Conservation (phyloP, 768 basidiomycete species). For the Termitomyces sp. region DNA sequence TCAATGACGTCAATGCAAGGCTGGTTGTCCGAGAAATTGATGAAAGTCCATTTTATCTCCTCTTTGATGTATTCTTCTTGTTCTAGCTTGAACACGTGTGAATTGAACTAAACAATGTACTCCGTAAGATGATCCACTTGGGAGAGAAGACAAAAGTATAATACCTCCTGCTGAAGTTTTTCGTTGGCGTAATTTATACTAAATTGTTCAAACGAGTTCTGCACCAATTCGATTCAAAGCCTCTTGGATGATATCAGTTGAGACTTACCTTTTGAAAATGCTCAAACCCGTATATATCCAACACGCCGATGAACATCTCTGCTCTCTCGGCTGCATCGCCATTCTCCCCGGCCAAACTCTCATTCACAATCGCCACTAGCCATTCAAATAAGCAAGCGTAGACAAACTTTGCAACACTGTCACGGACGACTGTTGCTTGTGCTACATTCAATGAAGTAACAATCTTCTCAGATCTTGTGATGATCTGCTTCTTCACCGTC, state of each 20-base stretch:
- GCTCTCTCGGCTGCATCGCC: slow-evolving; percentile 86
- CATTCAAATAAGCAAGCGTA: slow-evolving; percentile 99
- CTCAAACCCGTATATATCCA: slow-evolving; percentile 97
- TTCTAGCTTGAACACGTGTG: slow-evolving; percentile 98
- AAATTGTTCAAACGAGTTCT: slow-evolving; percentile 96
- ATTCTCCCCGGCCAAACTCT: slow-evolving; percentile 92
- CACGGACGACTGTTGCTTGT: slow-evolving; percentile 90
- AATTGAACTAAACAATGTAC: slow-evolving; percentile 71
- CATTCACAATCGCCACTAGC: slow-evolving; percentile 96
- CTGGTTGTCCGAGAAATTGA: slow-evolving; percentile 98
- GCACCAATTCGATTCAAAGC: slow-evolving; percentile 10
- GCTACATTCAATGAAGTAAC: slow-evolving; percentile 78
- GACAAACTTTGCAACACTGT: slow-evolving; percentile 97
- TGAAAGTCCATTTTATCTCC: slow-evolving; percentile 99
- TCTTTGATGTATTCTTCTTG: slow-evolving; percentile 99
- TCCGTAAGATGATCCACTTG: background rate
- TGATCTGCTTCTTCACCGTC: slow-evolving; percentile 97
- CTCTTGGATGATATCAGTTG: background rate
- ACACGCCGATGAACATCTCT: slow-evolving; percentile 98
- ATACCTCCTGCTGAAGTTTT: slow-evolving; percentile 93
- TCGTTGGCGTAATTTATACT: slow-evolving; percentile 99
- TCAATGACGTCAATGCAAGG: slow-evolving; percentile 99
- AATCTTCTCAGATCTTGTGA: slow-evolving; percentile 93
- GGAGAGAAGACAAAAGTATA: slow-evolving; percentile 8
- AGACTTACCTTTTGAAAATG: slow-evolving; percentile 84